Base-by-base conservation (phyloP, 352 stramenopile species). In the Pythium biforme region DNA sequence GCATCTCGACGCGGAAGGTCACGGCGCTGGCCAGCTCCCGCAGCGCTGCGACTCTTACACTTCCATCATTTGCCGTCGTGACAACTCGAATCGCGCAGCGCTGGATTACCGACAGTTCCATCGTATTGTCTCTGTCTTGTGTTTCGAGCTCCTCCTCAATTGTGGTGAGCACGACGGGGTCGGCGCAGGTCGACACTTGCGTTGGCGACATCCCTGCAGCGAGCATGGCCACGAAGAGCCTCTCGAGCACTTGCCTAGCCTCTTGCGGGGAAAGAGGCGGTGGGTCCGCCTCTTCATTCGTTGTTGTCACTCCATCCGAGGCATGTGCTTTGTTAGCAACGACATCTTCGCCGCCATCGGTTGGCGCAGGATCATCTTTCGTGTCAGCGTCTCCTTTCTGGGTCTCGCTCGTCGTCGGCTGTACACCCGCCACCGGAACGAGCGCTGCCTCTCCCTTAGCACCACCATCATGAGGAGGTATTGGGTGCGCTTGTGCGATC, bases 1-100 rank as follows among this genome's bases (percentile, higher is more conserved):
- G 69, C 31, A 83, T 60, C 57, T 86, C 76, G 22, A 79, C 52
- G 14, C 63, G 68, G 55, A 86, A 86, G 3, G 61, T 69, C n/a
- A 67, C 55, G 1, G 63, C 60, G 2, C 64, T 63, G 1, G 64
- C 64, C 6, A 73, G 45, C 15, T 83, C 72, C 7, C 59, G 22
- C 2, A 79, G 33, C 15, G 37, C 9, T 3, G 59, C 26, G 3
- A 41, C 15, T 19, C 67, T 58, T 5, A 75, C 23, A 8, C 22
- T 23, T 31, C 20, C 48, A 19, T 41, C 22, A 3, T 17, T 27
- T 15, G 27, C n/a, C 11, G 14, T 27, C 2, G 8, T 10, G 19
- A 55, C 26, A 40, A 31, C 48, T 6, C 7, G 12, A 19, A 55
- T 25, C 20, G 49, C 49, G 3, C 31, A 7, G 0, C 29, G 29